phyloP scores from a whole-genome alignment of 2,329 filamentous ascomycete genomes.

The Aspergillus sp. region DNA sequence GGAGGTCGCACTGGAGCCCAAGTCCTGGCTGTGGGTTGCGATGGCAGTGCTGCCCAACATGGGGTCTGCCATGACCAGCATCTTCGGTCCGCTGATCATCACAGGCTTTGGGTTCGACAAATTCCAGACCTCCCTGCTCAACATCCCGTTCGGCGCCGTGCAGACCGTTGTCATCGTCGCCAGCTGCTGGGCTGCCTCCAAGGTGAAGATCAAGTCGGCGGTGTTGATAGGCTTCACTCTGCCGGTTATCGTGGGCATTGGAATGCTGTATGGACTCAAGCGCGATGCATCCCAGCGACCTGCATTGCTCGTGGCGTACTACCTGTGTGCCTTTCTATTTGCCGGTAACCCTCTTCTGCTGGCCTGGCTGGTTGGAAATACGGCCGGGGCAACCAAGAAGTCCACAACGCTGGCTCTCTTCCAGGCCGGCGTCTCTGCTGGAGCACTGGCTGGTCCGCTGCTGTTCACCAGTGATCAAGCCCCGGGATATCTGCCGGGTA shows the following conservation, averaged over 20 bases:
- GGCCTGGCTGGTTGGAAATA: conserved; percentile 69
- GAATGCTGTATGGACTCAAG: conserved; percentile 56
- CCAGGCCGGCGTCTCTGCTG: conserved; percentile 61
- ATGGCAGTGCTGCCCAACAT: conserved; percentile 64
- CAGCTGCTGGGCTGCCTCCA: conserved; percentile 59
- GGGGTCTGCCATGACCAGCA: conserved; percentile 62
- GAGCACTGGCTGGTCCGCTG: conserved; percentile 67
- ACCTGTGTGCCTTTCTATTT: conserved; percentile 65
- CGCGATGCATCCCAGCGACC: conserved; percentile 43
- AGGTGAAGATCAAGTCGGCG: conserved; percentile 56
- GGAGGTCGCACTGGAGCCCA: conserved; percentile 46
- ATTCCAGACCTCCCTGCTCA: conserved; percentile 59
- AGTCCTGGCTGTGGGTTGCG: conserved; percentile 60
- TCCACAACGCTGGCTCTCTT: conserved; percentile 63
- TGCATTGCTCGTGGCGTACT: conserved; percentile 60
- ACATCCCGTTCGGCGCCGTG: conserved; percentile 65
- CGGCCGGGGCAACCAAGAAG: conserved; percentile 67
- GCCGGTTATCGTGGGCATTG: conserved; percentile 60
- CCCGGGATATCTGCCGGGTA: conserved; percentile 58
- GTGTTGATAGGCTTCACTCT: conserved; percentile 56
- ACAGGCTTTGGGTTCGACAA: conserved; percentile 60
- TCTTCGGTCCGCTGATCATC: conserved; percentile 65
- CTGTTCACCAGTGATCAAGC: conserved; percentile 60
- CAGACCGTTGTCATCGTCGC: conserved; percentile 61
- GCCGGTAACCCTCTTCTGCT: conserved; percentile 66